A percentile compares a stretch with the other conserved stretches of the same genome.
Conservation (phyloP, 805 yeast species). For the Zygosaccharomyces lentus region DNA sequence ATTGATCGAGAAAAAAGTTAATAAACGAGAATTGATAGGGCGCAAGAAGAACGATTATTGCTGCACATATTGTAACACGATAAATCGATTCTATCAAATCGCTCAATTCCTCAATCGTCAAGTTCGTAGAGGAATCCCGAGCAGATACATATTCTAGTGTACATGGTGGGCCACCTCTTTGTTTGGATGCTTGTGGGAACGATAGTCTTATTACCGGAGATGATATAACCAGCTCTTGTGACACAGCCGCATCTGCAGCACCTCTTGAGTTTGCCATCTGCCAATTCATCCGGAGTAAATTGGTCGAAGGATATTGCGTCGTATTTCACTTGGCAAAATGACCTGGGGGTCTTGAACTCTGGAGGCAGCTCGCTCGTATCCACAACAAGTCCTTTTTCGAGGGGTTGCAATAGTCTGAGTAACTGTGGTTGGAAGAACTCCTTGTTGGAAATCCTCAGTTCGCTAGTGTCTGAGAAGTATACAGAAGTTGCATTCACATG, state of each 20-base stretch:
- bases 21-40: too few relatives aligned
- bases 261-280: slow-evolving; percentile 35
- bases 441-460: slow-evolving; percentile 28
- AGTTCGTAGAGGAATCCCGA: slow-evolving; percentile 35
- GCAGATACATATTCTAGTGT: slow-evolving; percentile 34
- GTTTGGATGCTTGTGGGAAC: slow-evolving; percentile 34
- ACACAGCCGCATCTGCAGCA: slow-evolving; percentile 55
- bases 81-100: neutral
- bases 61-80: too few relatives aligned
- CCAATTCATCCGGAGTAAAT: slow-evolving; percentile 19
- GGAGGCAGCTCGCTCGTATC: slow-evolving; percentile 54
- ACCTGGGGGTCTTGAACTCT: slow-evolving; percentile 26
- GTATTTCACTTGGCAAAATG: slow-evolving; percentile 35
- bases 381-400: slow-evolving; percentile 39
- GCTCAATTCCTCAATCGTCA: slow-evolving; percentile 3
- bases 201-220: slow-evolving; percentile 32
- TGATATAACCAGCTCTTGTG: slow-evolving; percentile 36
- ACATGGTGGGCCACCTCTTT: slow-evolving; percentile 37
- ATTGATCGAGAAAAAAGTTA: too few relatives aligned
- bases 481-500: slow-evolving; percentile 30
- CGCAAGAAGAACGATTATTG: too few relatives aligned
- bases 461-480: slow-evolving; percentile 32
- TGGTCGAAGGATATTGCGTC: slow-evolving; percentile 35
- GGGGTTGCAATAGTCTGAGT: slow-evolving; percentile 38
- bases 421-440: slow-evolving; percentile 32